These are phyloP conservation scores for Cryptococcus amylolentus DNA, from an alignment of 1,284 basidiomycete species.

Conservation along the genomic window DNA sequence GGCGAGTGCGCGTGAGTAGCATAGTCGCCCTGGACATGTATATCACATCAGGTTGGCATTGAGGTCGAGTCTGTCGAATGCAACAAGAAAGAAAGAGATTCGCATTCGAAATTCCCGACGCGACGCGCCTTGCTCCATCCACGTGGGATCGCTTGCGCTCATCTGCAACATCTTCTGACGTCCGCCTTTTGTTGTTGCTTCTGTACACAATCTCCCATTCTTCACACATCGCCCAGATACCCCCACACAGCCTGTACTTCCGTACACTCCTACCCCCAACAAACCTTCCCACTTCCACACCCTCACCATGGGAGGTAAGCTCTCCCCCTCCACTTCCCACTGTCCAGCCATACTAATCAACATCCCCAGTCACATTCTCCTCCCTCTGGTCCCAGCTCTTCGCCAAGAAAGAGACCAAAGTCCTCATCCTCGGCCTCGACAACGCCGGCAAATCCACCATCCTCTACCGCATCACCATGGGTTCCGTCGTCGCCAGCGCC, in stretches of 20 bases:
- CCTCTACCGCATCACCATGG: constrained; percentile 55
- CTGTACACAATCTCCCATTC: too few relatives aligned
- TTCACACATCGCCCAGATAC: too few relatives aligned
- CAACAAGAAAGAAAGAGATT: too few relatives aligned
- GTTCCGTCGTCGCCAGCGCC: constrained; percentile 53
- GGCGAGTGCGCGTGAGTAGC: too few relatives aligned
- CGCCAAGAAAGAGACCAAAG: constrained; percentile 53
- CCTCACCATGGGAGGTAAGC: constrained; percentile 12
- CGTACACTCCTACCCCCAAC: not conserved
- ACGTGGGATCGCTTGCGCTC: too few relatives aligned
- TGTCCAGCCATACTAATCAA: not conserved
- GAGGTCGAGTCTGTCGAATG: too few relatives aligned
- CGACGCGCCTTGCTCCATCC: too few relatives aligned
- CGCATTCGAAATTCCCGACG: not conserved
- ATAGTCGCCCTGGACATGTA: too few relatives aligned
- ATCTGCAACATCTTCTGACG: not conserved
- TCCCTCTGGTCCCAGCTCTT: constrained; percentile 52
- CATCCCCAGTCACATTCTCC: constrained; percentile 43
- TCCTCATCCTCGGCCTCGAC: constrained; percentile 51
- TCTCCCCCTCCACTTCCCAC: not conserved
- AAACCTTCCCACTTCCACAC: not conserved
- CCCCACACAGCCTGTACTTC: too few relatives aligned
- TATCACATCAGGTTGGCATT: too few relatives aligned
- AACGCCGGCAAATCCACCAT: constrained; percentile 55
- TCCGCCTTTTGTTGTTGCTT: not conserved